Conservation (phyloP, 2,329 filamentous ascomycete species). For the Stromatinia cepivora region DNA sequence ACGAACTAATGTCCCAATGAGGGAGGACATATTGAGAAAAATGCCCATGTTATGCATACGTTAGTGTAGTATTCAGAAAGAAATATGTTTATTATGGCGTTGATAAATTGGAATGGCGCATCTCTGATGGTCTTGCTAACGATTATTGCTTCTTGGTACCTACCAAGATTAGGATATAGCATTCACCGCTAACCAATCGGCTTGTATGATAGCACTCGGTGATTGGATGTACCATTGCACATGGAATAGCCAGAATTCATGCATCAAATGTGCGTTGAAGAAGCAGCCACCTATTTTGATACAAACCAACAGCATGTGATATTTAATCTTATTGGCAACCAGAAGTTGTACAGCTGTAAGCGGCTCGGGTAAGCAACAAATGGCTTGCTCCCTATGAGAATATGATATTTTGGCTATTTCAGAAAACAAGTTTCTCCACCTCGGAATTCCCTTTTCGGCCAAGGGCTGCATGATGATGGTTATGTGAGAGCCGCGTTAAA, state of each 20-base stretch:
- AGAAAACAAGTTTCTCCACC: neutral
- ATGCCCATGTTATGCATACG: neutral
- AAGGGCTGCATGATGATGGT: neutral
- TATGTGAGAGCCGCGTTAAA: neutral
- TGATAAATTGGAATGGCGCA: neutral
- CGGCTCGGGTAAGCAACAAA: neutral
- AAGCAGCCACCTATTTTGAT: neutral
- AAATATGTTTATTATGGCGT: neutral
- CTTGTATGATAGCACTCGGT: neutral
- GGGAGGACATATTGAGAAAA: neutral
- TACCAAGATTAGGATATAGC: neutral
- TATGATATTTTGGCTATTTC: neutral
- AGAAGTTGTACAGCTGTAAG: neutral
- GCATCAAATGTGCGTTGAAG: neutral
- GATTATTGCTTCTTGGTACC: neutral
- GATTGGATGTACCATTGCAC: neutral
- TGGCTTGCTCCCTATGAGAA: neutral
- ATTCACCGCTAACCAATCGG: neutral
- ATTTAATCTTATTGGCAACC: neutral
- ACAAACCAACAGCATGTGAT: too few relatives aligned
- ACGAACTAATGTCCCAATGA: conserved; percentile 15
- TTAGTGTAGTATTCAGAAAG: neutral
- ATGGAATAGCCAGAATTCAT: neutral
- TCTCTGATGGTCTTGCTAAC: neutral
- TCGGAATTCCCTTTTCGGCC: neutral